Evolutionary conservation across 148 eudicot genomes (phyloP).

Genomic region (Cornus florida): DNA sequence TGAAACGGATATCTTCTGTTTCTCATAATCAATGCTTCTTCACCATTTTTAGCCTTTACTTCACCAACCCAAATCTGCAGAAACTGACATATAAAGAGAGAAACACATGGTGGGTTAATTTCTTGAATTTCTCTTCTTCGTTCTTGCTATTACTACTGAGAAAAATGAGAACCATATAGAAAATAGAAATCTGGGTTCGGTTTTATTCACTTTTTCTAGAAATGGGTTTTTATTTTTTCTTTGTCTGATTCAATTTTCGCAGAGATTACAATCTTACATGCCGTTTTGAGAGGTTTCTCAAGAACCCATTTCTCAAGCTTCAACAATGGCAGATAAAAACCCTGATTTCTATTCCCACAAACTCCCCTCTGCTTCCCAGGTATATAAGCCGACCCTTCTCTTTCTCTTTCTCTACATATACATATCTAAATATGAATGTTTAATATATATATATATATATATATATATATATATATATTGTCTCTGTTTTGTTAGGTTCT

Average conservation of each 20-base stretch:
- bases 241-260: background rate
- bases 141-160: no score
- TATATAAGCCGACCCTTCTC: background rate
- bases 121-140: no score
- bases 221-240: no score
- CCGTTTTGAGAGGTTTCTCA: background rate
- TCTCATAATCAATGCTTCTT: background rate
- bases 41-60: conserved; percentile 4
- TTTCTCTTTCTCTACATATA: background rate
- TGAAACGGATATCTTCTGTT: background rate
- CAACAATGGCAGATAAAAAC: conserved; percentile 50
- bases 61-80: background rate
- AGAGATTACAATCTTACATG: background rate
- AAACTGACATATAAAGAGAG: background rate
- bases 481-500: conserved; percentile 36
- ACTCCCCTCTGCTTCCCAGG: conserved; percentile 71
- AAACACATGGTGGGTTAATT: background rate
- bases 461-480: background rate
- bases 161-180: background rate
- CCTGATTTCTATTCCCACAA: conserved; percentile 58
- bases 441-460: no score
- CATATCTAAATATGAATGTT: no score
- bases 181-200: background rate
- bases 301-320: background rate
- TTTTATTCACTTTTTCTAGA: background rate